Base-by-base conservation (phyloP, 2,329 filamentous ascomycete genomes). In the Aureobasidium leucospermi region DNA sequence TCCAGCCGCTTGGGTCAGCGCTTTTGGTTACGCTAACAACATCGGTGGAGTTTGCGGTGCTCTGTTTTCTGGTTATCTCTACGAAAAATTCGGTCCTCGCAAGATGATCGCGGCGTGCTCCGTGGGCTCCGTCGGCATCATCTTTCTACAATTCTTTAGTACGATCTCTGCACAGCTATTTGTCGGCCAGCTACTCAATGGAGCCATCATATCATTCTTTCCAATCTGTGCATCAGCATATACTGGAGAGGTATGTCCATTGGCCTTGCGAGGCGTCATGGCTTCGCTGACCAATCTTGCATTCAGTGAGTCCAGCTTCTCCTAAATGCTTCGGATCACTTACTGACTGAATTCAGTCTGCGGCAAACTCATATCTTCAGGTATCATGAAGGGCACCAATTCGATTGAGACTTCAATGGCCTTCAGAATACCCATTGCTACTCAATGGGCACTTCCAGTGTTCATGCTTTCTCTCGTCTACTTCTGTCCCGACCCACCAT, bases 191-290 rank as follows among this genome's bases (percentile, higher is more conserved):
- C 4, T 60, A 7, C 48, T 60, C 34, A 60, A 60, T 28, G 59
- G 59, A 2, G 23, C 42, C 3, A 57, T 60, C 10, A 60, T 60
- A 28, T 42, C 29, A 9, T 57, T 80, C 59, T 86, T 83, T 66
- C 81, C 82, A 4, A 80, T 84, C 29, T 72, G 77, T 32, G 73
- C 75, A 8, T 74, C 83, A 62, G 85, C 85, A 1, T 89, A 88
- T 66, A 85, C 85, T 19, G 85, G 83, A 59, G 86, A 89, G 67
- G 80, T 86, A 5, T 82, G 81, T 45, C 84, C 83, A 1, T 73
- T 83, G 39, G 78, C 79, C 1, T 75, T 86, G 43, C 77, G 84
- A 28, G 81, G 81, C 34, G 76, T 82, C 46, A 70, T 85, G 28
- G 85, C 83, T 1, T 79, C 79, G 34, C 85, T 79, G 59, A 79